Base-by-base conservation (phyloP, 2,329 filamentous ascomycete species). In the Cucurbitaria berberidis region DNA sequence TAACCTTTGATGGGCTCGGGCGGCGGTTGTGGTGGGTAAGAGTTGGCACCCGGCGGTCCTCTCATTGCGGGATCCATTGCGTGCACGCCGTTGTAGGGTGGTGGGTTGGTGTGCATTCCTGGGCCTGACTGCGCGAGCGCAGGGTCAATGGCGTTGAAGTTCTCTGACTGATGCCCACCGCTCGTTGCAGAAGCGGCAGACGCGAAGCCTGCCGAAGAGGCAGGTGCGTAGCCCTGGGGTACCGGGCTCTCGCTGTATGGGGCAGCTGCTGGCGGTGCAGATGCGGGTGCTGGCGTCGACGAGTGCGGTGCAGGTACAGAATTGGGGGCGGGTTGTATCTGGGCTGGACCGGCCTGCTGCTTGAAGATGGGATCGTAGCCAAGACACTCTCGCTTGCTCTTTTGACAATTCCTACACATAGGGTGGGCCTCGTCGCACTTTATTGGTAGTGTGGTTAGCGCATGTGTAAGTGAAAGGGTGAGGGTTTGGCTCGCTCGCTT, bases 401-500 rank as follows among this genome's bases (percentile, higher is more conserved):
- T 95, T 71, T 89, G 88, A 78, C 90, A 95, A 72, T 95, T 91
- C 78, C 91, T 88, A 81, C 95, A 99, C 55, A 89, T 87, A 19
- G 95, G 95, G 76, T 96, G 92, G 56, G 86, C 87, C 82, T 99
- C 95, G 84, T 98, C 95, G 79, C 95, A 99, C 95, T 97, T 74
- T 63, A 22, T 22, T 56, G 64, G 40, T 38, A 39, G 43, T 58
- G 35, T 57, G 56, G 65, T 74, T 55, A 74, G 69, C 57, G 53
- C 39, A 54, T 48, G 53, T 52, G 51, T 52, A 62, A 48, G 42
- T 26, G 49, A 48, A 34, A 27, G 48, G 13, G 48, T 66, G 64
- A 62, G 60, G 52, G 57, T 53, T 53, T 70, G 24, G 13, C 9
- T 34, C 13, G 67, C 70, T 74, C 40, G 40, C 40, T 42, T 42